Percentiles rank a stretch among this genome's conserved stretches.
Evolutionary conservation across 2,329 filamentous ascomycete genomes (phyloP).

Genomic region (Aspergillus sp.): DNA sequence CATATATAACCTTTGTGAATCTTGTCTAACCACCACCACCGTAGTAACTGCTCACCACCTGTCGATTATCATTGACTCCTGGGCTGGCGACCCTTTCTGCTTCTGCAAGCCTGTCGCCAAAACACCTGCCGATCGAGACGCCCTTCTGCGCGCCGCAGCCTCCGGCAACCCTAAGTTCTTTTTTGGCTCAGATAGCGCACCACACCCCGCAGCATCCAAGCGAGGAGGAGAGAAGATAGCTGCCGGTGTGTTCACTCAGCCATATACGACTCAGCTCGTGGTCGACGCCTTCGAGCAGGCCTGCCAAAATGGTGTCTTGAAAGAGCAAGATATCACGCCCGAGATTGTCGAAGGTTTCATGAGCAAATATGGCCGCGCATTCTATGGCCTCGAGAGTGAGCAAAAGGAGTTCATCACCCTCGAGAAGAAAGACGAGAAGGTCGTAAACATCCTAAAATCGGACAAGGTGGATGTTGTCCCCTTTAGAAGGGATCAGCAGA

Average conservation of each 20-base stretch:
- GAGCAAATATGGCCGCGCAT: conserved; percentile 55
- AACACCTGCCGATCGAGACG: conserved; percentile 69
- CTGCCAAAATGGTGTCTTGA: conserved; percentile 53
- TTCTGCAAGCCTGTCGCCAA: conserved; percentile 78
- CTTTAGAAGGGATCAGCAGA: conserved; percentile 62
- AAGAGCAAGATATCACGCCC: conserved; percentile 53
- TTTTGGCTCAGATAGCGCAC: conserved; percentile 71
- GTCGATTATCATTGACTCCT: conserved; percentile 75
- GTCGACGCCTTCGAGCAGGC: conserved; percentile 59
- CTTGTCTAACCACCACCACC: not conserved
- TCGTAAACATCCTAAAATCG: conserved; percentile 56
- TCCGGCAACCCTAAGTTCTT: conserved; percentile 62
- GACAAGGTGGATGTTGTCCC: conserved; percentile 64
- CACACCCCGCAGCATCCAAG: conserved; percentile 60
- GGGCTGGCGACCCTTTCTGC: conserved; percentile 69
- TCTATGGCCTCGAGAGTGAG: conserved; percentile 56
- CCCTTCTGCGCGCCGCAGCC: conserved; percentile 63
- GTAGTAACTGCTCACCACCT: conserved; percentile 78
- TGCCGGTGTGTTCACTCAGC: conserved; percentile 64
- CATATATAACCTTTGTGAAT: conserved; percentile 25
- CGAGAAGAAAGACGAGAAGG: conserved; percentile 55
- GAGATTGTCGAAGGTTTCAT: conserved; percentile 60
- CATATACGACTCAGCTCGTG: conserved; percentile 58
- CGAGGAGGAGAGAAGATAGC: conserved; percentile 51
- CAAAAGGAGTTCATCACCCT: conserved; percentile 55